phyloP scores from a whole-genome alignment of 1,284 basidiomycete species.

The Boletus smithii region DNA sequence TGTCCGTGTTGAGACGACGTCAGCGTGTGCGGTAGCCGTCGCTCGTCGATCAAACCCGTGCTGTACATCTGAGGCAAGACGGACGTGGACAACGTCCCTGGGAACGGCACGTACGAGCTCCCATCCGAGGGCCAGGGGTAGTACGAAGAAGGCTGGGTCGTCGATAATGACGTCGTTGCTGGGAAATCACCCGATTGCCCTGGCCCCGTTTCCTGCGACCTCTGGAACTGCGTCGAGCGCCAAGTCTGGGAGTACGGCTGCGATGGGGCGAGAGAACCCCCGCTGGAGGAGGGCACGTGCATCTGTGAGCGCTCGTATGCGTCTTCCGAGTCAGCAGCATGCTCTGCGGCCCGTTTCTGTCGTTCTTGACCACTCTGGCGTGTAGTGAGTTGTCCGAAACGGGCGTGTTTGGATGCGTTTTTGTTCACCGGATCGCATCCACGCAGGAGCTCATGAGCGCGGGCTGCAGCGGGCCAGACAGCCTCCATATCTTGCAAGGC shows the following conservation, averaged over 20 bases:
- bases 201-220: conserved; percentile 28
- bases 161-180: conserved; percentile 8
- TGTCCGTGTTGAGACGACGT: conserved; percentile 23
- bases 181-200: conserved; percentile 16
- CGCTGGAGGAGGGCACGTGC: conserved; percentile 11
- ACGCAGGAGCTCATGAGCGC: conserved; percentile 69
- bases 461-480: conserved; percentile 74
- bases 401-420: conserved; percentile 15
- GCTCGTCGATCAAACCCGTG: conserved; percentile 57
- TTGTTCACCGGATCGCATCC: conserved; percentile 55
- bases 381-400: conserved; percentile 17
- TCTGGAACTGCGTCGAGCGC: conserved; percentile 27
- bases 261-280: conserved; percentile 3
- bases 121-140: conserved; percentile 50
- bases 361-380: conserved; percentile 38
- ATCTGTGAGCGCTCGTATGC: conserved; percentile 29
- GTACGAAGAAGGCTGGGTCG: conserved; percentile 34
- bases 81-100: conserved; percentile 54
- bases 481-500: conserved; percentile 66
- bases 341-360: conserved; percentile 36
- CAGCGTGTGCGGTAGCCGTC: conserved; percentile 18
- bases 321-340: conserved; percentile 33
- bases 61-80: conserved; percentile 69
- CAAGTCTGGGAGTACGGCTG: conserved; percentile 30
- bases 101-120: conserved; percentile 36